Percentiles rank a stretch among this genome's conserved stretches.
Conservation (phyloP, 305 asterid genomes). For the Fraxinus paxiana region DNA sequence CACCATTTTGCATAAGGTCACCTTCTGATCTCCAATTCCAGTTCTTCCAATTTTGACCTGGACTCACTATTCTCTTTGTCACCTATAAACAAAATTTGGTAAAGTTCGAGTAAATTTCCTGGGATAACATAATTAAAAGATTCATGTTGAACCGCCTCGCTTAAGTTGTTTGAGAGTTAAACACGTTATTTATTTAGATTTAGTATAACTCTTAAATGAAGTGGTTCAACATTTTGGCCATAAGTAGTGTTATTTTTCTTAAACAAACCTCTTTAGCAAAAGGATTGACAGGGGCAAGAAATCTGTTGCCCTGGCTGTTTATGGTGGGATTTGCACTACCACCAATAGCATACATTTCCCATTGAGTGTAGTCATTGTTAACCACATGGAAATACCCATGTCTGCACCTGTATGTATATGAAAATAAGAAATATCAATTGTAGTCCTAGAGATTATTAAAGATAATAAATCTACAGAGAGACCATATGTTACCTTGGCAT, state of each 20-base stretch:
- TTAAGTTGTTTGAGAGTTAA: neutral
- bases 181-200: neutral
- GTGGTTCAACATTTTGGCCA: neutral
- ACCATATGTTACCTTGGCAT: slow-evolving; percentile 53
- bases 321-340: slow-evolving; percentile 81
- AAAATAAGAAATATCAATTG: neutral
- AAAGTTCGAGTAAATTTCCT: neutral
- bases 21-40: slow-evolving; percentile 54
- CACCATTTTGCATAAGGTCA: slow-evolving; percentile 43
- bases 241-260: neutral
- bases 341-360: slow-evolving; percentile 86
- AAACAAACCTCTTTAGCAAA: slow-evolving; percentile 64
- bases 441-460: neutral
- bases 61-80: slow-evolving; percentile 33
- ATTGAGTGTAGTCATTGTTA: slow-evolving; percentile 70
- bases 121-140: neutral
- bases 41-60: slow-evolving; percentile 28
- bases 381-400: slow-evolving; percentile 79
- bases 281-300: slow-evolving; percentile 61
- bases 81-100: slow-evolving; percentile 18
- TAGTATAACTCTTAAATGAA: neutral
- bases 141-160: neutral
- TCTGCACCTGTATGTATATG: slow-evolving; percentile 46
- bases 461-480: neutral
- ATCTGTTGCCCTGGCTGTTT: slow-evolving; percentile 84